phyloP scores from a whole-genome alignment of 805 yeast genomes.

The Saturnispora serradocipensis region DNA sequence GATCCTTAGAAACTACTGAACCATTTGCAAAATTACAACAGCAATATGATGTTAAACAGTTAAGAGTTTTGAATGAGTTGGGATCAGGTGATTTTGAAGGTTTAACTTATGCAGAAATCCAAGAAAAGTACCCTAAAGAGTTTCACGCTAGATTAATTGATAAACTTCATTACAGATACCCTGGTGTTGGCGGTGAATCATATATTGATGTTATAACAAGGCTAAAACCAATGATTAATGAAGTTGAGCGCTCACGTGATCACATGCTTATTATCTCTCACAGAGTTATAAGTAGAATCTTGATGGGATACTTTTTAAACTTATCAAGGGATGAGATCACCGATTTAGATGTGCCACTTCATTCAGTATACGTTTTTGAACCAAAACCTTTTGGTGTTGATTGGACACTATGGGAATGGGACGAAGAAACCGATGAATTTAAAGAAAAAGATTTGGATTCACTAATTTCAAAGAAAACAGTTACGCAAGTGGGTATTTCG shows the following conservation, averaged over 20 bases:
- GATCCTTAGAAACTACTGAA: constrained; percentile 73
- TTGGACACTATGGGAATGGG: constrained; percentile 82
- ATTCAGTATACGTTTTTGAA: constrained; percentile 81
- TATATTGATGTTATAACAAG: constrained; percentile 89
- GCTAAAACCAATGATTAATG: constrained; percentile 81
- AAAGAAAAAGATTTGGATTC: constrained; percentile 41
- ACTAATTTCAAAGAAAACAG: constrained; percentile 38
- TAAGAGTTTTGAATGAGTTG: constrained; percentile 88
- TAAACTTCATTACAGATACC: constrained; percentile 82
- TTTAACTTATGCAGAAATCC: constrained; percentile 83
- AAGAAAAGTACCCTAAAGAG: constrained; percentile 62
- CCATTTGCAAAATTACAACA: constrained; percentile 54
- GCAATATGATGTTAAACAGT: constrained; percentile 68
- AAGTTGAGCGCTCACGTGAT: constrained; percentile 84
- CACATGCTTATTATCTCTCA: constrained; percentile 80
- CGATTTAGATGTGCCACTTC: constrained; percentile 87
- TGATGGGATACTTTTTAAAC: constrained; percentile 83
- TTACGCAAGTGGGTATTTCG: constrained; percentile 62
- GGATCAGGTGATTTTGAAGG: constrained; percentile 94
- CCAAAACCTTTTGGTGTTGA: constrained; percentile 95
- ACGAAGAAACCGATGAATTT: constrained; percentile 72
- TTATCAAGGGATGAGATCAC: constrained; percentile 72
- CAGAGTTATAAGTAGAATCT: constrained; percentile 80
- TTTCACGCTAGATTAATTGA: constrained; percentile 65
- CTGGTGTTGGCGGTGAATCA: constrained; percentile 96